Conservation (phyloP, 2,329 filamentous ascomycete genomes). For the Dactylonectria estremocensis region DNA sequence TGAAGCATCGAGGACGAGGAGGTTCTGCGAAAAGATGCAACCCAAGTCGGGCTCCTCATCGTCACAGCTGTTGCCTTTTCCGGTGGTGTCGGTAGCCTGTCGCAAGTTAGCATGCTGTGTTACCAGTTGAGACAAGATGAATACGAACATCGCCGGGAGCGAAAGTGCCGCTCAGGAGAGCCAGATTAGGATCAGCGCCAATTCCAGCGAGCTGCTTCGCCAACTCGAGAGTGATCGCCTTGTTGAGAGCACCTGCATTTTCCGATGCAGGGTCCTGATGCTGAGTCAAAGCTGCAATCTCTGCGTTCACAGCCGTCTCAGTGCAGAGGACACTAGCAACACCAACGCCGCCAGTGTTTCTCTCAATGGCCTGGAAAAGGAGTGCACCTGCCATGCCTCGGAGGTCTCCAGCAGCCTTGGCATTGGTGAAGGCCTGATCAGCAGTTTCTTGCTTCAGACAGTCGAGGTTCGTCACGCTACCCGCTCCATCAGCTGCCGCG, state of each 20-base stretch:
- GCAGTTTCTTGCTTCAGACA: conserved; percentile 65
- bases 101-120: not conserved
- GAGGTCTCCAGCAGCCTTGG: conserved; percentile 67
- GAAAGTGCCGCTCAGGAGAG: conserved; percentile 75
- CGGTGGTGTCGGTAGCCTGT: conserved; percentile 32
- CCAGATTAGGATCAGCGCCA: conserved; percentile 74
- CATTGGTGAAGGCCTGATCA: conserved; percentile 73
- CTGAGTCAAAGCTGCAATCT: conserved; percentile 75
- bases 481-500: conserved; percentile 59
- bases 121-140: not conserved
- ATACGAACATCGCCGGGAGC: conserved; percentile 68
- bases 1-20: conserved; percentile 69
- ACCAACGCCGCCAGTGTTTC: conserved; percentile 59
- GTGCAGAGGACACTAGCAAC: conserved; percentile 61
- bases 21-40: conserved; percentile 68
- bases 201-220: conserved; percentile 73
- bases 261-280: conserved; percentile 78
- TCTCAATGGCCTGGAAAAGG: conserved; percentile 69
- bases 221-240: conserved; percentile 71
- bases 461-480: conserved; percentile 60
- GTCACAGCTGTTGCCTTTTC: conserved; percentile 62
- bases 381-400: conserved; percentile 69
- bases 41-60: conserved; percentile 62
- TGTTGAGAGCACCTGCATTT: conserved; percentile 71
- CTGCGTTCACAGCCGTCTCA: conserved; percentile 72